phyloP scores from a whole-genome alignment of 345 rosid genomes.

The Punica granatum region DNA sequence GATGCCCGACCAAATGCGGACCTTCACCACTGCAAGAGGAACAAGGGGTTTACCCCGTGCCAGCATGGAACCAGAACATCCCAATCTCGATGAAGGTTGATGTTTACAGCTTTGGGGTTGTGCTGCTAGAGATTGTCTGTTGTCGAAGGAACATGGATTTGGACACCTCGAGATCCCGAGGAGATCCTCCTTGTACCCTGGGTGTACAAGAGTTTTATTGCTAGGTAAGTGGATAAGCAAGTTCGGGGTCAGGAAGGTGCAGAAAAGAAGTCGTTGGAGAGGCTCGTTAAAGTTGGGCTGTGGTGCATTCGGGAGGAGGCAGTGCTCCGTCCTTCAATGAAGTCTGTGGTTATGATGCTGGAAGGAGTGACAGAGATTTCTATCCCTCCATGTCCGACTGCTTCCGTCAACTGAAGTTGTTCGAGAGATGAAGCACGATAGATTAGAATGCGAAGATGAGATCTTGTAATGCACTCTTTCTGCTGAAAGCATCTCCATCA shows the following conservation, averaged over 20 bases:
- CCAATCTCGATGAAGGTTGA: conserved; percentile 23
- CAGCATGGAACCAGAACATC: conserved; percentile 21
- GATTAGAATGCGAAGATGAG: no score
- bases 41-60: conserved; percentile 23
- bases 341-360: conserved; percentile 14
- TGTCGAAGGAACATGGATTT: conserved; percentile 5
- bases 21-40: conserved; percentile 18
- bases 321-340: conserved; percentile 15
- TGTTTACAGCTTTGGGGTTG: conserved; percentile 26
- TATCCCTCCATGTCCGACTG: conserved; percentile 9
- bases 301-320: conserved; percentile 22
- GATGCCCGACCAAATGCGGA: conserved; percentile 21
- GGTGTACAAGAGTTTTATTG: conserved; percentile 7
- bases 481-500: no score
- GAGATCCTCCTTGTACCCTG: not conserved
- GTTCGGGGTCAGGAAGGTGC: conserved; percentile 12
- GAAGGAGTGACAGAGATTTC: conserved; percentile 12
- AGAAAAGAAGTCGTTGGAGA: conserved; percentile 13
- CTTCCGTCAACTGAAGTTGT: no score
- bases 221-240: not conserved
- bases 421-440: no score
- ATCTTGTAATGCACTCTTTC: no score
- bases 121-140: conserved; percentile 22
- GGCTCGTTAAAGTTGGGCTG: conserved; percentile 13
- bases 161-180: not conserved